A percentile compares a stretch with the other conserved stretches of the same genome.
Conservation (phyloP, 768 basidiomycete genomes). For the Gelatoporia subvermispora region DNA sequence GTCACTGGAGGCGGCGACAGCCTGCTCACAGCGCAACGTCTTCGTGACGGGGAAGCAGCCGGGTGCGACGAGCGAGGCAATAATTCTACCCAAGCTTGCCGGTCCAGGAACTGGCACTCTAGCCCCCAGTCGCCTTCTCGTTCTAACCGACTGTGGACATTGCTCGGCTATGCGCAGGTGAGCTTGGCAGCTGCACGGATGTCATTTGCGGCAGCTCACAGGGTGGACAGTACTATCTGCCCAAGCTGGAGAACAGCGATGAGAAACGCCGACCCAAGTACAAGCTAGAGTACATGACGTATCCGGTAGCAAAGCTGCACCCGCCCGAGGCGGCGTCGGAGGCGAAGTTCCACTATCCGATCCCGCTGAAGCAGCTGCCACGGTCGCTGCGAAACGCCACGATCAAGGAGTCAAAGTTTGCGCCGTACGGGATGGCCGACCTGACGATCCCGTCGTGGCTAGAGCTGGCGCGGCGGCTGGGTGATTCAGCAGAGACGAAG, state of each 20-base stretch:
- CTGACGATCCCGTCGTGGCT: constrained; percentile 78
- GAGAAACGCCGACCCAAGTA: constrained; percentile 51
- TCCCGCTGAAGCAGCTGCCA: constrained; percentile 56
- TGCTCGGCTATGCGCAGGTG: constrained; percentile 85
- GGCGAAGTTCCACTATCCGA: constrained; percentile 38
- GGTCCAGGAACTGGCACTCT: constrained; percentile 40
- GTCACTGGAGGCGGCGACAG: not conserved
- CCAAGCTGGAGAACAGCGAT: constrained; percentile 39
- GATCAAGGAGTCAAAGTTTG: constrained; percentile 43
- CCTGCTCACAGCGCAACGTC: not conserved
- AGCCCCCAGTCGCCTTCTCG: constrained; percentile 67
- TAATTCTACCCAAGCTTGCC: not conserved
- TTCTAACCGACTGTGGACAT: constrained; percentile 62
- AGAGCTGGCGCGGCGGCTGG: constrained; percentile 57
- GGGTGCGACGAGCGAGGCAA: not conserved
- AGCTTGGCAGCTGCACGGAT: constrained; percentile 14
- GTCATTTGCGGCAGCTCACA: not conserved
- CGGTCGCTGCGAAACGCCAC: constrained; percentile 37
- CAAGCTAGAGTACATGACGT: constrained; percentile 79
- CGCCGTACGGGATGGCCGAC: constrained; percentile 71
- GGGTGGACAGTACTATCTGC: constrained; percentile 57
- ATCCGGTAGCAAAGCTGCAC: constrained; percentile 39
- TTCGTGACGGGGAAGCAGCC: constrained; percentile 3
- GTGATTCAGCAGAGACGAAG: constrained; percentile 43
- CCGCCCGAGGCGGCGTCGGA: constrained; percentile 22